Base-by-base conservation (phyloP, 140 eudicot genomes). In the Oenanthe javanica region DNA sequence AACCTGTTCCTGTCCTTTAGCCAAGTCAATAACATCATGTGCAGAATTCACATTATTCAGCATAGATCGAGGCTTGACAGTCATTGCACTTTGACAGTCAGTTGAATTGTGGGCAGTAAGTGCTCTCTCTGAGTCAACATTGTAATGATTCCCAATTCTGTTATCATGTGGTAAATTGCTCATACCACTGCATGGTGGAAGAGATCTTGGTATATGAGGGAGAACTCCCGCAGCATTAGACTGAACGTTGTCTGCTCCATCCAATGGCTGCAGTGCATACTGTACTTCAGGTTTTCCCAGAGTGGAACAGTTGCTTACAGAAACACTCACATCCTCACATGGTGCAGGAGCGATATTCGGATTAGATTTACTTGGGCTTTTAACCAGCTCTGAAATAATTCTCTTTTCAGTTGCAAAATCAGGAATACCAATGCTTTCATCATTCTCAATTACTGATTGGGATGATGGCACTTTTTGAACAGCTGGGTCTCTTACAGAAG, bases 1-100 rank as follows among this genome's bases (percentile, higher is more conserved):
- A 48, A 89, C 90, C 0, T 77, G 80, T 79, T 95, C 99, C 81
- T 87, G 93, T 50, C 99, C 99, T 84, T 89, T 92, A 15, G 97
- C 82, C 77, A 95, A 79, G 87, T 95, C 99, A 27, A 74, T 77
- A 9, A 81, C 76, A 83, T 83, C 91, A 79, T 75, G 85, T 18
- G 70, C 66, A 42, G 87, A 59, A 42, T 79, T 78, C 63, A 66
- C 31, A 36, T 52, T 72, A 77, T 85, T 83, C 57, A 81, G 82
- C 80, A 80, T 82, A 38, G 80, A 75, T 59, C 81, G 79, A 52
- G 66, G 83, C 72, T 84, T 85, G 9, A 73, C 84, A 13, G n/a
- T 84, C 76, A 71, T 84, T 76, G 81, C 50, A 81, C 85, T 86
- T 81, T 82, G 86, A 46, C 80, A 42, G 42, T 80, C 82, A 2